Conservation (phyloP, 2,329 filamentous ascomycete species). For the Fusarium papillatum region DNA sequence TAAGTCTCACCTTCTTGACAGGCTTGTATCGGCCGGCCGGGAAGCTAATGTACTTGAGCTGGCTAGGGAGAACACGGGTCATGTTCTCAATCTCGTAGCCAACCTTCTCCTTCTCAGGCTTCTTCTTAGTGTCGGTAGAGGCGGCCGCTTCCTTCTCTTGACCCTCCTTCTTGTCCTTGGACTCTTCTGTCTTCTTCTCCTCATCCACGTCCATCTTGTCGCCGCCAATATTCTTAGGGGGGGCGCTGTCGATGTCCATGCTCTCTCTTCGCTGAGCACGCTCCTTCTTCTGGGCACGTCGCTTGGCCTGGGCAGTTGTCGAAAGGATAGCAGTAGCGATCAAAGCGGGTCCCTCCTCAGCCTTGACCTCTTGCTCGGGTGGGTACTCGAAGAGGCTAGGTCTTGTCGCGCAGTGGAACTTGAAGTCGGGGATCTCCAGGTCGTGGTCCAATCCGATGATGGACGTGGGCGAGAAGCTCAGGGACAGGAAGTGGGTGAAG, state of each 20-base stretch:
- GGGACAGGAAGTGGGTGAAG: slow-evolving; percentile 94
- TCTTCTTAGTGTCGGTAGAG: slow-evolving; percentile 81
- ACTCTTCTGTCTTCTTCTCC: slow-evolving; percentile 66
- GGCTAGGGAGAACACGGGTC: slow-evolving; percentile 91
- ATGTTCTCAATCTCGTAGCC: slow-evolving; percentile 98
- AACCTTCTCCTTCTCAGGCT: slow-evolving; percentile 94
- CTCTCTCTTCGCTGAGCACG: slow-evolving; percentile 89
- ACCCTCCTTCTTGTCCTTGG: slow-evolving; percentile 73
- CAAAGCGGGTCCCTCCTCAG: slow-evolving; percentile 92
- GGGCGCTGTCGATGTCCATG: slow-evolving; percentile 92
- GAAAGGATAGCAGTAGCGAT: slow-evolving; percentile 97
- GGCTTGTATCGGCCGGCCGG: slow-evolving; percentile 91
- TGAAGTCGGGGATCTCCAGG: slow-evolving; percentile 92
- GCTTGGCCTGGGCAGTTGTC: slow-evolving; percentile 96
- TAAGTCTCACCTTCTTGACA: slow-evolving; percentile 79
- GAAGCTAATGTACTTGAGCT: slow-evolving; percentile 97
- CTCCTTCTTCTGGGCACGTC: slow-evolving; percentile 94
- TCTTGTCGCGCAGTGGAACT: slow-evolving; percentile 94
- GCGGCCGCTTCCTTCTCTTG: slow-evolving; percentile 70
- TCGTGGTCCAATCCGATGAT: slow-evolving; percentile 96
- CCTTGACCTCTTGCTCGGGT: slow-evolving; percentile 94
- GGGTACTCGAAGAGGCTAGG: slow-evolving; percentile 98
- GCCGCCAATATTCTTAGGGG: slow-evolving; percentile 66
- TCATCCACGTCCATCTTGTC: slow-evolving; percentile 94
- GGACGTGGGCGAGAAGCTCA: slow-evolving; percentile 96